Base-by-base conservation (phyloP, 1,139 yeast genomes). In the Suhomyces bolitotheri region DNA sequence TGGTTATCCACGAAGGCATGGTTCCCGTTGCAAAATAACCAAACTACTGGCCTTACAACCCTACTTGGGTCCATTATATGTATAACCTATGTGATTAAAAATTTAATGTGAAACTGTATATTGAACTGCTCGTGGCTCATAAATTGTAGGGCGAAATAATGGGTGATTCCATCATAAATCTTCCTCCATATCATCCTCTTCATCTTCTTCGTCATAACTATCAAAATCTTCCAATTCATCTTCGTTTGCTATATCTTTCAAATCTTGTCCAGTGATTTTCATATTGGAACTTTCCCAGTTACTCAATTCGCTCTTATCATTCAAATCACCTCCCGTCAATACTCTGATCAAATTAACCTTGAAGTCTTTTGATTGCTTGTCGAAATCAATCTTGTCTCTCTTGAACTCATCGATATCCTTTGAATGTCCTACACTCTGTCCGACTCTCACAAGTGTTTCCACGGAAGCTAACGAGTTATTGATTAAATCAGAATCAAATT, bases 371-470 rank as follows among this genome's bases (percentile, higher is more conserved):
- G 79, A 64, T 46, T 74, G 74, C 24, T 71, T 64, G 7, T 66
- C 63, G 43, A 77, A 72, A 20, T 70, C 71, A 16, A 67, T 50
- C 39, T 64, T 71, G 35, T 64, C 64, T 50, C 92, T 67, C 38
- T 64, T 60, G 46, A 59, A 68, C 46, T 81, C 88, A 1, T 60
- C 52, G 1, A 62, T 61, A 9, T 65, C 73, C 0, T 76, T 76
- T 0, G 74, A 49, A 56, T 90, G 97, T 0, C 97, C 97, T 25
- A 90, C 76, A 29, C 95, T 84, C 81, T 87, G 92, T 1, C 97
- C 98, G 2, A 90, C 95, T 37, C 87, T 65, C 0, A 89, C 80
- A 41, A 90, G 66, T 0, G 97, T 90, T 54, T 92, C 98, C 16
- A 87, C 71, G 13, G 82, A 74, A 14, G 77, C 73, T 17, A 59